phyloP scores from a whole-genome alignment of 768 basidiomycete species.

The Rhodotorula babjevae region DNA sequence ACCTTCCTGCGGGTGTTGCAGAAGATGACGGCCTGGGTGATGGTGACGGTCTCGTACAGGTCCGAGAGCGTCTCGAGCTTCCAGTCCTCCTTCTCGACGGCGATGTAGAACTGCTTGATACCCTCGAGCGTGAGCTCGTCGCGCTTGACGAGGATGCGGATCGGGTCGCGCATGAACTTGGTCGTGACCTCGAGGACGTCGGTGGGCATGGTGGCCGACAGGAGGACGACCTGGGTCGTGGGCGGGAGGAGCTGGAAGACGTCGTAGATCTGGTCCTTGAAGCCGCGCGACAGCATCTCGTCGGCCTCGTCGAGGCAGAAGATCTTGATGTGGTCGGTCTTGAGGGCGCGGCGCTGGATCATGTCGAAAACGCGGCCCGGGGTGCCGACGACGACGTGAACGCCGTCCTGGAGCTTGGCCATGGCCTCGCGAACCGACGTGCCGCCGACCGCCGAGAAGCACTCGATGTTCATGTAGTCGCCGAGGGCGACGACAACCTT shows the following conservation, averaged over 20 bases:
- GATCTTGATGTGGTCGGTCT: slow-evolving; percentile 98
- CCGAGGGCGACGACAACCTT: slow-evolving; percentile 92
- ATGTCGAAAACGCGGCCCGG: slow-evolving; percentile 98
- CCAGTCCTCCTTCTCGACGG: slow-evolving; percentile 99
- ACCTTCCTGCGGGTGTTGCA: slow-evolving; percentile 98
- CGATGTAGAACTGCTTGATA: slow-evolving; percentile 95
- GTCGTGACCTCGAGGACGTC: slow-evolving; percentile 99
- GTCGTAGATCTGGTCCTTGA: slow-evolving; percentile 99
- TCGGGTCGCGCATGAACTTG: slow-evolving; percentile 98
- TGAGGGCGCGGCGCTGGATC: slow-evolving; percentile 87
- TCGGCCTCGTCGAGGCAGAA: slow-evolving; percentile 91
- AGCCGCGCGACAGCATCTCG: slow-evolving; percentile 92
- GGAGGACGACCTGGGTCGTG: slow-evolving; percentile 90
- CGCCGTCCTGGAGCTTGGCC: slow-evolving; percentile 91
- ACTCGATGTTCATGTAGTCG: slow-evolving; percentile 99
- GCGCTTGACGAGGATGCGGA: slow-evolving; percentile 97
- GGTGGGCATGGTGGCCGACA: slow-evolving; percentile 91
- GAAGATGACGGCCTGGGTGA: slow-evolving; percentile 99
- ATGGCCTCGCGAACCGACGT: slow-evolving; percentile 97
- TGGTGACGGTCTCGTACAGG: slow-evolving; percentile 95
- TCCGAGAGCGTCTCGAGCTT: slow-evolving; percentile 98
- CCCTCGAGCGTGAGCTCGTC: slow-evolving; percentile 92
- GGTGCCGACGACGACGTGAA: slow-evolving; percentile 94
- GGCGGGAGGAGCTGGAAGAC: slow-evolving; percentile 96
- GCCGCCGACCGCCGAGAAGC: slow-evolving; percentile 96